Evolutionary conservation across 139 green algal genomes (phyloP).

Genomic region (Tetradesmus obliquus): DNA sequence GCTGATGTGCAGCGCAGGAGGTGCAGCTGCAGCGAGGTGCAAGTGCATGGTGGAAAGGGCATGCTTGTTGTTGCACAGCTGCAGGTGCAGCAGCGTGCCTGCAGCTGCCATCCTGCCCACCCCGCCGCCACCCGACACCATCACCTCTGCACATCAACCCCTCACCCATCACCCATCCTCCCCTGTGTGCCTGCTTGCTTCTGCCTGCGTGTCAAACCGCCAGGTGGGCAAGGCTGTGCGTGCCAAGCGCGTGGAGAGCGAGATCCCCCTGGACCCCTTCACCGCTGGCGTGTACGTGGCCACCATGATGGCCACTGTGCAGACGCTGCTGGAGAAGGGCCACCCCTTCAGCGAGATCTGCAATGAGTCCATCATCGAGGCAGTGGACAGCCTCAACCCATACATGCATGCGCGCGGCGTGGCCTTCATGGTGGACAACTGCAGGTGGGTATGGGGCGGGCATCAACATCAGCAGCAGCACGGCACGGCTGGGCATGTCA

Average conservation of each 20-base stretch:
- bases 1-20: background rate
- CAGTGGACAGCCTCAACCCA: conserved; percentile 98
- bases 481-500: background rate
- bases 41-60: background rate
- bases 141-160: too few relatives aligned
- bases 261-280: conserved; percentile 98
- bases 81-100: too few relatives aligned
- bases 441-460: conserved; percentile 70
- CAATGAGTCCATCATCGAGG: conserved; percentile 99
- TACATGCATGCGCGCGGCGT: conserved; percentile 99
- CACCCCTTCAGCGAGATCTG: conserved; percentile 99
- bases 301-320: conserved; percentile 98
- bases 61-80: too few relatives aligned
- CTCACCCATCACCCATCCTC: background rate
- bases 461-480: background rate
- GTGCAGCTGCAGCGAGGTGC: background rate
- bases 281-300: conserved; percentile 99
- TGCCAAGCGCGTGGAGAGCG: conserved; percentile 79
- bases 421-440: conserved; percentile 99
- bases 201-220: background rate
- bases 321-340: conserved; percentile 91
- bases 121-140: too few relatives aligned
- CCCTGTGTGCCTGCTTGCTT: background rate
- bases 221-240: conserved; percentile 93
- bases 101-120: too few relatives aligned